Conservation (phyloP, 192 early-diverging fungal genomes). For the Thamnidium elegans region DNA sequence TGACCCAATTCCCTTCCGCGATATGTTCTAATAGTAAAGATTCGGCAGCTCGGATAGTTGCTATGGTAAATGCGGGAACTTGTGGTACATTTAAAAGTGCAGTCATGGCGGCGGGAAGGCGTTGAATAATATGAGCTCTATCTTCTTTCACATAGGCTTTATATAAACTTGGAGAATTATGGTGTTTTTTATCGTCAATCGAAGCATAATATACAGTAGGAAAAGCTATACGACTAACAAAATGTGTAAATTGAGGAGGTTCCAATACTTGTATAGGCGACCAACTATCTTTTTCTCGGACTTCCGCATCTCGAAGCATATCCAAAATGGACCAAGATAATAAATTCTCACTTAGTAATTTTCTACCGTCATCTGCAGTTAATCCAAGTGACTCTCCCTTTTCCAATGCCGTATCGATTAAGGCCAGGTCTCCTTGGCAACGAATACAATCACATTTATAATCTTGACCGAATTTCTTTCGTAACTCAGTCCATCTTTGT, state of each 20-base stretch:
- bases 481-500: conserved; percentile 7
- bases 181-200: not conserved
- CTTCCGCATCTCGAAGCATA: conserved; percentile 5
- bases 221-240: conserved; percentile 8
- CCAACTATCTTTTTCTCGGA: not conserved
- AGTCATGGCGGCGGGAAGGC: not conserved
- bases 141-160: not conserved
- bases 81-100: not conserved
- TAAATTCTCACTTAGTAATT: not conserved
- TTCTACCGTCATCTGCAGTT: not conserved
- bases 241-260: conserved; percentile 25
- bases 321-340: conserved; percentile 13
- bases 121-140: not conserved
- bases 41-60: conserved; percentile 11
- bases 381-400: not conserved
- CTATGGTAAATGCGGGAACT: conserved; percentile 1
- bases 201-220: conserved; percentile 14
- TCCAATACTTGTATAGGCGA: conserved; percentile 8
- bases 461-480: conserved; percentile 17
- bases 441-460: conserved; percentile 20
- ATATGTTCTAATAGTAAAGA: conserved; percentile 7
- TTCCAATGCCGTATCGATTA: conserved; percentile 17
- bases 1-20: conserved; percentile 16
- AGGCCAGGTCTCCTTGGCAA: conserved; percentile 6
- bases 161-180: not conserved